Evolutionary conservation across 1,139 yeast genomes (phyloP).

Genomic region (Yamadazyma blattariae): DNA sequence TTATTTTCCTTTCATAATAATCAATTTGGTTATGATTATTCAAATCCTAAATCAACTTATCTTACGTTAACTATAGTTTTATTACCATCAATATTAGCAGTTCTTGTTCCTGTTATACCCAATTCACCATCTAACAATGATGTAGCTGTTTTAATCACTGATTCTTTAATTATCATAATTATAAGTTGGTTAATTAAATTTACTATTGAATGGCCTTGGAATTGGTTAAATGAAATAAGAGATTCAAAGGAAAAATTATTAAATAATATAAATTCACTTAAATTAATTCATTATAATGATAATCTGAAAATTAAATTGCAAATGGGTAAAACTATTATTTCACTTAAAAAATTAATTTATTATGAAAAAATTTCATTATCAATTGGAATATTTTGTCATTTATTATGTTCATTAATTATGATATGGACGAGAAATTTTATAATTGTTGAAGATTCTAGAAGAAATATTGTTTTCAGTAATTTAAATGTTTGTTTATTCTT

Average conservation of each 20-base stretch:
- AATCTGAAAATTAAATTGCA: constrained; percentile 1
- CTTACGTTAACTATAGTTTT: constrained; percentile 9
- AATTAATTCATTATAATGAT: constrained; percentile 6
- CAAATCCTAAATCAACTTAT: constrained; percentile 3
- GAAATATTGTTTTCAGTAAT: constrained; percentile 29
- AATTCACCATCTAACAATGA: constrained; percentile 10
- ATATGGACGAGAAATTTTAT: constrained; percentile 24
- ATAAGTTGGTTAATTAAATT: constrained; percentile 27
- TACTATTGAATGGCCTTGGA: constrained; percentile 37
- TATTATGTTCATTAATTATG: constrained; percentile 25
- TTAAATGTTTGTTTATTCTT: constrained; percentile 29
- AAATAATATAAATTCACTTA: constrained; percentile 15
- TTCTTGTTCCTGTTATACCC: constrained; percentile 13
- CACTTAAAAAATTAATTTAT: constrained; percentile 15
- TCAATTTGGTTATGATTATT: constrained; percentile 1
- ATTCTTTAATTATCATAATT: constrained; percentile 24
- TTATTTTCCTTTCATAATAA: not conserved
- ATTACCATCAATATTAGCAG: constrained; percentile 14
- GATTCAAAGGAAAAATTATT: constrained; percentile 18
- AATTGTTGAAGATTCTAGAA: constrained; percentile 26
- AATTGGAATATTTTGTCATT: constrained; percentile 22
- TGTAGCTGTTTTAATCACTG: constrained; percentile 22
- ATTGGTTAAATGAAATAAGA: constrained; percentile 27
- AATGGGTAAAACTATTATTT: constrained; percentile 10
- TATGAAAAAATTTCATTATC: constrained; percentile 23